phyloP scores from a whole-genome alignment of 2,329 filamentous ascomycete genomes.

The Dothistroma pini region DNA sequence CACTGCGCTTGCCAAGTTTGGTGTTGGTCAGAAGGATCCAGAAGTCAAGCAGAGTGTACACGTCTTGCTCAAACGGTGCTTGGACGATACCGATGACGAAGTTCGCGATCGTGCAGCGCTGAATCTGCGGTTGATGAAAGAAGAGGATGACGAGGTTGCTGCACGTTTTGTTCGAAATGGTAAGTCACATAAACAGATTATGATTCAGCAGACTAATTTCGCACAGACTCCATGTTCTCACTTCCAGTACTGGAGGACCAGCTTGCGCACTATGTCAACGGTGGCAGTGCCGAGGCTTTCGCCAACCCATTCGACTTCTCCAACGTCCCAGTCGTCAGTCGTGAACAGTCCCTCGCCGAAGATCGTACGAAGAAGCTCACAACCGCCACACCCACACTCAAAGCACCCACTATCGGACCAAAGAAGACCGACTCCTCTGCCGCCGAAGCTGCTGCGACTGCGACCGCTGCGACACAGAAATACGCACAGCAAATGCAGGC shows the following conservation, averaged over 20 bases:
- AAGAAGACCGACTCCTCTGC: slow-evolving; percentile 71
- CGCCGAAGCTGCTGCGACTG: slow-evolving; percentile 66
- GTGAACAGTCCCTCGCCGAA: slow-evolving; percentile 93
- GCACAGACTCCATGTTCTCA: slow-evolving; percentile 85
- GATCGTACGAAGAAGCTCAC: slow-evolving; percentile 97
- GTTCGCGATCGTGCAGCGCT: slow-evolving; percentile 92
- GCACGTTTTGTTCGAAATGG: slow-evolving; percentile 89
- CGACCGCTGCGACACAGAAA: slow-evolving; percentile 77
- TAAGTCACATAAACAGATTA: slow-evolving; percentile 40
- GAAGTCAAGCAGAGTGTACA: slow-evolving; percentile 96
- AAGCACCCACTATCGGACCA: slow-evolving; percentile 79
- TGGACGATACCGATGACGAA: slow-evolving; percentile 97
- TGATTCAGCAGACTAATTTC: slow-evolving; percentile 23
- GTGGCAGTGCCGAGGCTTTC: slow-evolving; percentile 83
- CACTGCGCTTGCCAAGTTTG: slow-evolving; percentile 93
- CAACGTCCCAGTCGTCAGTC: slow-evolving; percentile 85
- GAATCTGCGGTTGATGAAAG: slow-evolving; percentile 86
- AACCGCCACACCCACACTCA: slow-evolving; percentile 85
- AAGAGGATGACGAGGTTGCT: slow-evolving; percentile 77
- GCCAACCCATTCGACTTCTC: slow-evolving; percentile 83
- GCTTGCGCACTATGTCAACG: slow-evolving; percentile 94
- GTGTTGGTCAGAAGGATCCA: slow-evolving; percentile 90
- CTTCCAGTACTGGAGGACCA: slow-evolving; percentile 94
- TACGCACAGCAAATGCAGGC: slow-evolving; percentile 82
- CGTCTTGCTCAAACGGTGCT: slow-evolving; percentile 84